Evolutionary conservation across 495 filamentous ascomycete genomes (phyloP), one percentile per base, ranked within the genome.

Genomic region (Parmelia sp.): DNA sequence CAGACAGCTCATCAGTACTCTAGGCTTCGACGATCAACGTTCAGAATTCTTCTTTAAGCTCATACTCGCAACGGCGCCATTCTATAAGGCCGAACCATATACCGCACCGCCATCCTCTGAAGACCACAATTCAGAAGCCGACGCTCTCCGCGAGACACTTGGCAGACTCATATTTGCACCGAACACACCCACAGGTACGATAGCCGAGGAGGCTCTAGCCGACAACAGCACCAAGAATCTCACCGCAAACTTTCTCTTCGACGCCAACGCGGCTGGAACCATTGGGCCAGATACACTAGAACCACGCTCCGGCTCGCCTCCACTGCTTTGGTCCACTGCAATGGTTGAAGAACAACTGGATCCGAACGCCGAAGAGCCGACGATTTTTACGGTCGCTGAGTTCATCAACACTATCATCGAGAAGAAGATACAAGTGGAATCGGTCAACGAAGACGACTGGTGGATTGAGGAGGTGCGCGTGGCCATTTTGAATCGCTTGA

Each of bases 371-470:
- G 23, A 49, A 35, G 45, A 36, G 21, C 57, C 63, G 23, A 49
- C 31, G 1, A 11, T 29, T 12, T 67, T 29, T 21, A 67, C 65
- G 17, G 35, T 67, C n/a, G 25, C 51, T 14, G 42, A 68, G 3
- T 55, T 65, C 35, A 27, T 65, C 15, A 65, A 68, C 19, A 39
- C 47, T 36, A 61, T 68, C 39, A 39, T 68, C 40, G 31, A 56
- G 37, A 33, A 68, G 19, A 44, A 40, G 15, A 68, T 65, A 40
- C 36, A 58, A 25, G 37, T 63, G 8, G 39, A 45, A 6, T 59
- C 62, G 33, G 57, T 58, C 47, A 51, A 17, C 0, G 44, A 60
- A 10, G 33, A 49, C 21, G 56, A 65, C 33, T 62, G 29, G 45
- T 33, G 25, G 4, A 51, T 60, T 5, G 57, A 47, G 40, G 31